Evolutionary conservation across 108 stramenopile species (phyloP).

Genomic region (Cyclotella baltica): DNA sequence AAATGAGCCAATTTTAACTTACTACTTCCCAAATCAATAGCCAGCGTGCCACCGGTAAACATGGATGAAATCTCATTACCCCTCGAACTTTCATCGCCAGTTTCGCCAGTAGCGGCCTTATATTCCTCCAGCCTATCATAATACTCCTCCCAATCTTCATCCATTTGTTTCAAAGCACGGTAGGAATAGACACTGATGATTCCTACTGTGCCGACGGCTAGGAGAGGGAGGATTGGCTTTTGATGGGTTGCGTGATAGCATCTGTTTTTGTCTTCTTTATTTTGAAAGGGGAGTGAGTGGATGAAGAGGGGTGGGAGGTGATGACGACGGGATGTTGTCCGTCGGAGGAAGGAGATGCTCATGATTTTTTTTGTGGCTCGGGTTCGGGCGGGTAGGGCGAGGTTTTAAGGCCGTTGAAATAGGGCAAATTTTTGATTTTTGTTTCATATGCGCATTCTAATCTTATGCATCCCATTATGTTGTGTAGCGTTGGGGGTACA

Average conservation of each 20-base stretch:
- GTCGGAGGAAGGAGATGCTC: slow-evolving; percentile 9
- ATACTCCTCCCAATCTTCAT: slow-evolving; percentile 86
- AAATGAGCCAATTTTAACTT: slow-evolving; percentile 65
- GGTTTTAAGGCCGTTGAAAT: no score
- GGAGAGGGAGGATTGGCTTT: slow-evolving; percentile 72
- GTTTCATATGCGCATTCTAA: no score
- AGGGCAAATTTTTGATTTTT: no score
- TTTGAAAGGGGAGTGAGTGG: background rate
- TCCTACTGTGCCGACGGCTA: slow-evolving; percentile 51
- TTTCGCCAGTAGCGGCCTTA: slow-evolving; percentile 25
- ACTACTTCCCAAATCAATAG: slow-evolving; percentile 77
- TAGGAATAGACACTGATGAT: slow-evolving; percentile 60
- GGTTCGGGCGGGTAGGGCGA: no score
- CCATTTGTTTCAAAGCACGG: slow-evolving; percentile 77
- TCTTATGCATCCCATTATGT: no score
- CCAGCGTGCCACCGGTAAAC: slow-evolving; percentile 64
- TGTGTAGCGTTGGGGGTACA: no score
- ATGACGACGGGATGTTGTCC: background rate
- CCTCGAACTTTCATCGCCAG: background rate
- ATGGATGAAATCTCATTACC: slow-evolving; percentile 10
- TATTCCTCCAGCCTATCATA: slow-evolving; percentile 71
- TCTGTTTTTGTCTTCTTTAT: background rate
- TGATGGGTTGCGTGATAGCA: slow-evolving; percentile 68
- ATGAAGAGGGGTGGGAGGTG: background rate
- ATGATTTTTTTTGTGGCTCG: no score